Evolutionary conservation across 2,329 filamentous ascomycete species (phyloP), one percentile per base, ranked within the genome.

Genomic region (Aspergillus sp.): DNA sequence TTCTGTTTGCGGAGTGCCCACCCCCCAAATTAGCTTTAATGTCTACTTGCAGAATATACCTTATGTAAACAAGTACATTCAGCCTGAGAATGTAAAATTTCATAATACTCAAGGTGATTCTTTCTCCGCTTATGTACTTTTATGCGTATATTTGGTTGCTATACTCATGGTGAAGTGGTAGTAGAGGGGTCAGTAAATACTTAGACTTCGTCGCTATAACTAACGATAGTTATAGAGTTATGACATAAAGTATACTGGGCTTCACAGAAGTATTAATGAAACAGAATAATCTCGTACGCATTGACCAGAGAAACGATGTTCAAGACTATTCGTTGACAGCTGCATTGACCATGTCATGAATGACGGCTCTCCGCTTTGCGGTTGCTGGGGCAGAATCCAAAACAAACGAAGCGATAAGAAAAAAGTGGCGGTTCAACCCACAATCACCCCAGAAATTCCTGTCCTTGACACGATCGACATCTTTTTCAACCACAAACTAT

Each of bases 401-500:
- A 57, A 57, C 56, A 57, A 57, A 57, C 45, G 49, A 48, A 47
- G n/a, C 53, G 56, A 57, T 57, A 53, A 53, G 53, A 44, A 56
- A 52, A 52, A 56, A 51, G 54, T 51, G 54, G 47, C 54, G 37
- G 39, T 45, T 55, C 31, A 45, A n/a, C 46, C 15, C 47, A 45
- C 47, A 49, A 21, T 37, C 37, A 43, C n/a, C 39, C 6, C 45
- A 19, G 21, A 44, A 31, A 43, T 37, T 25, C 25, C 46, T 8
- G 3, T 39, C 21, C 15, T 51, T 12, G 40, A 51, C 46, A 33
- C 15, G 21, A 21, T 14, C 17, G 39, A 3, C n/a, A 45, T 14
- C 15, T 45, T 15, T 27, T 21, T n/a, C 35, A 12, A 7, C 44
- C 12, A 15, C 37, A 9, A 14, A 46, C 27, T 21, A 23, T 21